A percentile compares a stretch with the other conserved stretches of the same genome.
Conservation (phyloP, 495 filamentous ascomycete species). For the Poronia punctata region DNA sequence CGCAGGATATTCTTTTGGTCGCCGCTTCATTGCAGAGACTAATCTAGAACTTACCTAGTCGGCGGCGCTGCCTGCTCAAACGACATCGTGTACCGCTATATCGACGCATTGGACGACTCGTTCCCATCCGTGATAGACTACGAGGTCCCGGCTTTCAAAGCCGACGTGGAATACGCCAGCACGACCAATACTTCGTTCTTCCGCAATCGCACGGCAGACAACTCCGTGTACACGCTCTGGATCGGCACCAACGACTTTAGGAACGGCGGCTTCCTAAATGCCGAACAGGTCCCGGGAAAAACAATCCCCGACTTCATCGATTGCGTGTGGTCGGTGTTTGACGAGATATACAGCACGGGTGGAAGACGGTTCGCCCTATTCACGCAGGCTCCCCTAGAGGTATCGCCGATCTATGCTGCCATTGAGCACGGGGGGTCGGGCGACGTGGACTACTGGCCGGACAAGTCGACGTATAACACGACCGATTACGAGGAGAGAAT, state of each 20-base stretch:
- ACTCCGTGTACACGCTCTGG: conserved; percentile 67
- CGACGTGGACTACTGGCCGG: conserved; percentile 50
- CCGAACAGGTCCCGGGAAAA: conserved; percentile 50
- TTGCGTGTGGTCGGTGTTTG: conserved; percentile 55
- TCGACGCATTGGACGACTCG: conserved; percentile 37
- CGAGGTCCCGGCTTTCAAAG: conserved; percentile 61
- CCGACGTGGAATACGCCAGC: conserved; percentile 43
- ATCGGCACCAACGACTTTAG: conserved; percentile 76
- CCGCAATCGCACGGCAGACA: conserved; percentile 41
- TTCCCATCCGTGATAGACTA: conserved; percentile 62
- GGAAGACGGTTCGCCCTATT: conserved; percentile 63
- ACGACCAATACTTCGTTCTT: conserved; percentile 39
- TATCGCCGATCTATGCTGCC: conserved; percentile 53
- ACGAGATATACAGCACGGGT: conserved; percentile 54
- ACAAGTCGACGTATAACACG: conserved; percentile 48
- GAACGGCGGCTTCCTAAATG: conserved; percentile 52
- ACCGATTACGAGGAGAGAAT: conserved; percentile 54
- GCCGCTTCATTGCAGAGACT: not conserved
- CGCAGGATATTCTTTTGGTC: not conserved
- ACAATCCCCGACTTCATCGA: conserved; percentile 55
- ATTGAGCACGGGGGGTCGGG: conserved; percentile 42
- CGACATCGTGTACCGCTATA: conserved; percentile 48
- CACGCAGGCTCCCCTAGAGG: conserved; percentile 57
- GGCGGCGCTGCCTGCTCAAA: conserved; percentile 64
- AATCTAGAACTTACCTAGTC: conserved; percentile 27